These are phyloP conservation scores for Candida succiphila DNA, from an alignment of 805 yeast species.

Conservation along the genomic window DNA sequence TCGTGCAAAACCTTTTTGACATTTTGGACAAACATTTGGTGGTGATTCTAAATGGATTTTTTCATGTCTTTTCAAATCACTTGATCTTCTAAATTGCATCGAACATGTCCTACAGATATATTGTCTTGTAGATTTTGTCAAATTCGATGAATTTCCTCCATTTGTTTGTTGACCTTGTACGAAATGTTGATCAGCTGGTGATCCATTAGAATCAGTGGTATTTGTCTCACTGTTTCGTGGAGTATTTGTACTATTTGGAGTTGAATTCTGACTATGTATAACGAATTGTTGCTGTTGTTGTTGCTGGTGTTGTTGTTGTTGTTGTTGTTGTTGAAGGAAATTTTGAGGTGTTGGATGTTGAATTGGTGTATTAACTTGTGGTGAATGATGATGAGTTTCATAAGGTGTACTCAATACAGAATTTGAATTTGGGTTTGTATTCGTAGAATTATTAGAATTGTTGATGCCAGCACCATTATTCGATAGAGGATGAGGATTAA, in stretches of 20 bases:
- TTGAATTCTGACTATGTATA: too few relatives aligned
- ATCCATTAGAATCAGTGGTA: neutral
- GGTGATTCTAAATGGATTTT: constrained; percentile 63
- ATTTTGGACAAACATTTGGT: constrained; percentile 64
- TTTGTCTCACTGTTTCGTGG: constrained; percentile 1
- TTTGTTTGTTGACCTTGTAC: constrained; percentile 1
- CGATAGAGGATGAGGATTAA: too few relatives aligned
- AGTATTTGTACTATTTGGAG: constrained; percentile 1
- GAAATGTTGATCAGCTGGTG: constrained; percentile 2
- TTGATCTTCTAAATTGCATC: constrained; percentile 54
- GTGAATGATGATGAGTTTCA: too few relatives aligned
- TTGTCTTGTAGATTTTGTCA: constrained; percentile 24
- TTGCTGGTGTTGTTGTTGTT: constrained; percentile 4
- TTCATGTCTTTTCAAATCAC: constrained; percentile 66
- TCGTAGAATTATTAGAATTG: too few relatives aligned
- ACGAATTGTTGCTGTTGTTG: constrained; percentile 1
- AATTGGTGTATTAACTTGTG: too few relatives aligned
- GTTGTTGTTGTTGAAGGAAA: constrained; percentile 3
- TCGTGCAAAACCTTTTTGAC: constrained; percentile 79
- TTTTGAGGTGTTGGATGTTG: too few relatives aligned
- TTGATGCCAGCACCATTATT: too few relatives aligned
- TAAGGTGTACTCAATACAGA: too few relatives aligned
- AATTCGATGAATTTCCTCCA: too few relatives aligned
- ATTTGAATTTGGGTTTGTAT: too few relatives aligned
- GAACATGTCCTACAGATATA: constrained; percentile 52